Percentiles rank a stretch among this genome's conserved stretches.
Conservation (phyloP, 345 rosid genomes). For the Corchorus capsularis region DNA sequence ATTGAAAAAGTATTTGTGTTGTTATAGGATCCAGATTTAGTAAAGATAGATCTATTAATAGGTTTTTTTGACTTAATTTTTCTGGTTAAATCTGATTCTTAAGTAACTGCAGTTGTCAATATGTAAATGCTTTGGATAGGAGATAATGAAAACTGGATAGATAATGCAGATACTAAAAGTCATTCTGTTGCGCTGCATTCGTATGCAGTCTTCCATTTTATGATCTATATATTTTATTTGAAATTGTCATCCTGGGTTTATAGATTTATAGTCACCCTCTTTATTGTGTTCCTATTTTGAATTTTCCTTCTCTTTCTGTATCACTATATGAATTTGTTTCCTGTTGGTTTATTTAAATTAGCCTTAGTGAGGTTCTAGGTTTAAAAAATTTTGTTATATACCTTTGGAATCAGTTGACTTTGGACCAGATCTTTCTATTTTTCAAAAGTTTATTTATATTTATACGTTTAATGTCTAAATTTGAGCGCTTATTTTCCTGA, state of each 20-base stretch:
- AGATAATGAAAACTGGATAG: background rate
- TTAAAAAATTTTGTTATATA: background rate
- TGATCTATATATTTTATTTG: background rate
- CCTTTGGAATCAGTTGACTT: background rate
- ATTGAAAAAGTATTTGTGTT: background rate
- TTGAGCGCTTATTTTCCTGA: background rate
- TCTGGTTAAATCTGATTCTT: slow-evolving; percentile 19
- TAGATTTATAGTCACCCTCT: background rate
- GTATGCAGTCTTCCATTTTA: background rate
- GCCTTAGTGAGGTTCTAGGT: background rate
- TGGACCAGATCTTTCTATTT: slow-evolving; percentile 11
- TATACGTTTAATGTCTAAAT: background rate
- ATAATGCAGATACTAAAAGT: background rate
- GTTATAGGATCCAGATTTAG: slow-evolving; percentile 18
- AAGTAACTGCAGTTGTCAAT: background rate
- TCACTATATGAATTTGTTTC: background rate
- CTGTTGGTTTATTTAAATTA: background rate
- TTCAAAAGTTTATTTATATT: slow-evolving; percentile 11
- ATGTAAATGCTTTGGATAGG: background rate
- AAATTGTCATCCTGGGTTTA: background rate
- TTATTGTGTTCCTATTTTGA: background rate
- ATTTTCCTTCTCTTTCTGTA: background rate
- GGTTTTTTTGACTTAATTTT: slow-evolving; percentile 13
- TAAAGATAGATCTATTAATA: background rate
- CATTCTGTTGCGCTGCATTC: background rate